phyloP scores from a whole-genome alignment of 768 basidiomycete genomes.

The Amanita exitialis region DNA sequence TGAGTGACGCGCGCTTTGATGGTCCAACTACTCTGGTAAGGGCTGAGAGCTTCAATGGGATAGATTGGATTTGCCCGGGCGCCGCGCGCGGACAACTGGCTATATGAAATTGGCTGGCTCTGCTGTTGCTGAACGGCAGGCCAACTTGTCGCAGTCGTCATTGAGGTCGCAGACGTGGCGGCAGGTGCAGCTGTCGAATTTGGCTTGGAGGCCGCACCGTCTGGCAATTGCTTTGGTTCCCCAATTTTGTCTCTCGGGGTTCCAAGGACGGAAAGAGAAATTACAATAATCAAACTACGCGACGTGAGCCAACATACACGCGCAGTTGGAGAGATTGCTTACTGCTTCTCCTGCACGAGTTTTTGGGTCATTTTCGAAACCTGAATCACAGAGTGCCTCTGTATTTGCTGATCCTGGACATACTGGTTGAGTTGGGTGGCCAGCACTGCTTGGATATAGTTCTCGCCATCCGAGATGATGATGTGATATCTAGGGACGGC shows the following conservation, averaged over 20 bases:
- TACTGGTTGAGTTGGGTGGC: slow-evolving; percentile 82
- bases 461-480: slow-evolving; percentile 82
- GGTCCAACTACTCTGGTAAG: slow-evolving; percentile 98
- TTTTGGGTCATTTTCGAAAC: slow-evolving; percentile 77
- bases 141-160: not conserved
- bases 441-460: slow-evolving; percentile 90
- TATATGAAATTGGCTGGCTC: slow-evolving; percentile 1
- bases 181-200: not conserved
- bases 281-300: slow-evolving; percentile 70
- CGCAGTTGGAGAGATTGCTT: slow-evolving; percentile 14
- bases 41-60: slow-evolving; percentile 91
- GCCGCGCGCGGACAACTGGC: slow-evolving; percentile 14
- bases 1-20: slow-evolving; percentile 91
- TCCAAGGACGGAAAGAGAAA: slow-evolving; percentile 50
- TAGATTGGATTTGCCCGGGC: slow-evolving; percentile 31
- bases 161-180: not conserved
- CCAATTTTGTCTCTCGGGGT: slow-evolving; percentile 66
- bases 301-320: not conserved
- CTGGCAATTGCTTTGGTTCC: slow-evolving; percentile 26
- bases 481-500: slow-evolving; percentile 58
- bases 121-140: slow-evolving; percentile 13
- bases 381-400: slow-evolving; percentile 57
- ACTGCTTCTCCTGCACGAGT: slow-evolving; percentile 79
- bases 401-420: slow-evolving; percentile 52
- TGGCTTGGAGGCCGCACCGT: not conserved